Evolutionary conservation across 2,329 filamentous ascomycete genomes (phyloP).

Genomic region (Sordariomycetes sp.): DNA sequence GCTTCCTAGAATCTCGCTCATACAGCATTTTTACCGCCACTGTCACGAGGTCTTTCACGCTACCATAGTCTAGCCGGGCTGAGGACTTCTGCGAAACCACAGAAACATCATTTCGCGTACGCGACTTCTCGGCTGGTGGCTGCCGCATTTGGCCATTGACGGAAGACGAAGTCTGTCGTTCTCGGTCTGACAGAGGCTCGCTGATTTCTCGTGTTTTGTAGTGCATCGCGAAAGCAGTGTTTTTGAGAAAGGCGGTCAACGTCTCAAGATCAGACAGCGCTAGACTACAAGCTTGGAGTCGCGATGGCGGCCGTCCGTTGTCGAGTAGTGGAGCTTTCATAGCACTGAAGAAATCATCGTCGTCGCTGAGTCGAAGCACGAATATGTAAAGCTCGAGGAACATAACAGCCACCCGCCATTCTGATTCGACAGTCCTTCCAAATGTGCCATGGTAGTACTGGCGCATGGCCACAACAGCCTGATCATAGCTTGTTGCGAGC

Average conservation of each 20-base stretch:
- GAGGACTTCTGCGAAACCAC: no score
- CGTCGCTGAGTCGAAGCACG: constrained; percentile 84
- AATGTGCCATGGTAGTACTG: constrained; percentile 20
- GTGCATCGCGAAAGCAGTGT: constrained; percentile 80
- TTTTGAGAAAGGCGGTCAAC: constrained; percentile 79
- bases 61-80: constrained; percentile 62
- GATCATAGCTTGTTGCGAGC: constrained; percentile 17
- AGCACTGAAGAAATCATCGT: constrained; percentile 82
- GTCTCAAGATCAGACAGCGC: constrained; percentile 61
- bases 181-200: constrained; percentile 12
- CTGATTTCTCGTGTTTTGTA: constrained; percentile 65
- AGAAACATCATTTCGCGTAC: no score
- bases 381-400: constrained; percentile 95
- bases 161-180: constrained; percentile 10
- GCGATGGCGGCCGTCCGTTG: constrained; percentile 31
- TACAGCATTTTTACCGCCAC: constrained; percentile 80
- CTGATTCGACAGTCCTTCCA: constrained; percentile 28
- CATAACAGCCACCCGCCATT: constrained; percentile 83
- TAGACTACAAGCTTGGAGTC: constrained; percentile 56
- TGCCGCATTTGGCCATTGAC: not conserved
- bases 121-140: no score
- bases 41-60: constrained; percentile 72
- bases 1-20: constrained; percentile 81
- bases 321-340: constrained; percentile 29
- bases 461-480: constrained; percentile 16